These are phyloP conservation scores for Zizania latifolia DNA, from an alignment of 176 grass and related monocot species.

Conservation along the genomic window DNA sequence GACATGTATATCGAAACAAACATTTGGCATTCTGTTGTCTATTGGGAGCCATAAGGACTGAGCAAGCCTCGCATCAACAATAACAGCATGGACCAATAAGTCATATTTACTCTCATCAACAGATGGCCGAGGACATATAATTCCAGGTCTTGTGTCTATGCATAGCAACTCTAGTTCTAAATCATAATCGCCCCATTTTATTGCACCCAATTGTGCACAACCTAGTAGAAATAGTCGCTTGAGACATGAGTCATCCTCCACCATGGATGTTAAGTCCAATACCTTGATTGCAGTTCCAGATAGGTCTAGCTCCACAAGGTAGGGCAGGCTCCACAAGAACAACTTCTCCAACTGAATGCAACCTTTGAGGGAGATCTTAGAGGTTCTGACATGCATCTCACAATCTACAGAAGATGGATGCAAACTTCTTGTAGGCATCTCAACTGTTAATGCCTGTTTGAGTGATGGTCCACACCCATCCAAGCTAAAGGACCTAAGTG, in stretches of 20 bases:
- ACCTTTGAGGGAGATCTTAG: not conserved
- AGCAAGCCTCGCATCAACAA: not conserved
- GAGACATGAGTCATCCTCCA: not conserved
- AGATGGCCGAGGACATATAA: not conserved
- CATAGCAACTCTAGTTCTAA: not conserved
- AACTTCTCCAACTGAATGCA: not conserved
- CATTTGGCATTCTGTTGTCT: accelerated
- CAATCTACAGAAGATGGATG: not conserved
- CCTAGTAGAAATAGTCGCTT: not conserved
- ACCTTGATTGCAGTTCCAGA: not conserved
- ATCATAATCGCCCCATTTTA: accelerated
- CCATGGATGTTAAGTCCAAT: not conserved
- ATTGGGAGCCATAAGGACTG: not conserved
- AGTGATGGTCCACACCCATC: not conserved
- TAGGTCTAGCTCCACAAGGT: slow-evolving; percentile 1
- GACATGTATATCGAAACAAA: not conserved
- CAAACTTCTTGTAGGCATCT: not conserved
- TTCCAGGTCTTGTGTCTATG: not conserved
- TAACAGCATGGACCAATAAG: not conserved
- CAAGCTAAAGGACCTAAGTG: not conserved
- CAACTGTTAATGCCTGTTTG: not conserved
- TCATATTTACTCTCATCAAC: not conserved
- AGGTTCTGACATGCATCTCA: not conserved
- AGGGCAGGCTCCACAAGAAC: not conserved
- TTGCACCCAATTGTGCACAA: not conserved